Base-by-base conservation (phyloP, 345 rosid species). In the Populus deltoides region DNA sequence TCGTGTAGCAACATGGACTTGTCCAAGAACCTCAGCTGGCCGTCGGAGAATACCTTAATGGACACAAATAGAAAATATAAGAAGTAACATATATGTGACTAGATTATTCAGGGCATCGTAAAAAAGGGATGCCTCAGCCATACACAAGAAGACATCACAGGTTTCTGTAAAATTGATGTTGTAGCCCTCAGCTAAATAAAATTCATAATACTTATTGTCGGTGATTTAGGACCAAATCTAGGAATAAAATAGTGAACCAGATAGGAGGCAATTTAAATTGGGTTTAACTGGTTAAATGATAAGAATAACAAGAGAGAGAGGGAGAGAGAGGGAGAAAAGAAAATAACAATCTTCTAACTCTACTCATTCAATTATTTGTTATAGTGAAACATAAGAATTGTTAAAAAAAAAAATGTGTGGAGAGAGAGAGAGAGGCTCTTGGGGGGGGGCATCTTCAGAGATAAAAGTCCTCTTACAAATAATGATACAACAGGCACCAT, bases 11-110 rank as follows among this genome's bases (percentile, higher is more conserved):
- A 97, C 92, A 89, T 92, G 95, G 55, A 94, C 97, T 88, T 97
- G 99, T 85, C 99, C 99, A 77, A 97, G 98, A 82, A 97, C 95
- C 87, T 97, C 99, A 68, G 94, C 99, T 38, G 98, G 99, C 75
- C 99, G 87, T 70, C 98, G 89, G 67, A 88, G 82, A 74, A 84
- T 81, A 76, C 99, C 99, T 92, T 84, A 77, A 82, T 80, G 74
- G 79, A 72, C 77, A 75, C 66, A 68, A 39, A 79, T 35, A 66
- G 66, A 71, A 67, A 73, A 41, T 22, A 76, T 73, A 73, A 73
- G 62, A 76, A 80, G 65, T 39, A 78, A 74, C 62, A 66, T 45
- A 29, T 70, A 61, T 45, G 29, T 17, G 38, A 65, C 22, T 45
- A 69, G 74, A 73, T 47, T 68, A 79, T 66, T 75, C 76, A 78